Conservation (phyloP, 331 rosid genomes). For the Arachis monticola region DNA sequence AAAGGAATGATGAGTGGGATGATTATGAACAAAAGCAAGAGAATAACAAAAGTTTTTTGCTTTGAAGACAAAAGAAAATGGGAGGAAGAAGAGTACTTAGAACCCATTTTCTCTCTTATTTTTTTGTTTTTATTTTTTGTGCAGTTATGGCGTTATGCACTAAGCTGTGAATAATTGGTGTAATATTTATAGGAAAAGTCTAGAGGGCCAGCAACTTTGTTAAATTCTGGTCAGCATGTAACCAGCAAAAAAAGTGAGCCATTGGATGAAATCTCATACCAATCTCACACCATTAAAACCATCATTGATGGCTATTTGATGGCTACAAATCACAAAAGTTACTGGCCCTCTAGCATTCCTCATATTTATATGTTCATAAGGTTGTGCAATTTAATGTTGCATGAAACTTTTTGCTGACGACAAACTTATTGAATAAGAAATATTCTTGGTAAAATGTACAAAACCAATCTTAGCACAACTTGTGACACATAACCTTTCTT, state of each 20-base stretch:
- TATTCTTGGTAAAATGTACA: conserved; percentile 2
- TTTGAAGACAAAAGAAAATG: conserved; percentile 30
- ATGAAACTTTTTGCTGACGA: conserved; percentile 18
- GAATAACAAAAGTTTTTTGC: conserved; percentile 30
- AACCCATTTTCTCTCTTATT: conserved; percentile 42
- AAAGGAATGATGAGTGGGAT: conserved; percentile 31
- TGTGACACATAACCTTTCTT: neutral
- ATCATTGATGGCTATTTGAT: no score
- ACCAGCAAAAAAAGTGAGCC: no score
- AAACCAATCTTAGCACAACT: neutral
- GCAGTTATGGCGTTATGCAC: neutral
- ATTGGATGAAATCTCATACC: no score
- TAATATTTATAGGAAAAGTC: neutral
- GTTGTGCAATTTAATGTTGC: conserved; percentile 26
- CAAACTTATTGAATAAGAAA: neutral
- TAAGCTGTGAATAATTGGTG: neutral
- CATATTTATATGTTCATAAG: neutral
- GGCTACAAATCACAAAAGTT: no score
- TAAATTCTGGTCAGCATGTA: no score
- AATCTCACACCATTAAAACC: no score
- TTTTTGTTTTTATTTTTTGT: neutral
- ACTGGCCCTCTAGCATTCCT: no score
- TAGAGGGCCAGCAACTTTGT: no score
- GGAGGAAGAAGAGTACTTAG: conserved; percentile 31
- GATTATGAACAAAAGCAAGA: conserved; percentile 32